Evolutionary conservation across 2,329 filamentous ascomycete genomes (phyloP), one percentile per base, ranked within the genome.

Genomic region (Boeremia exigua): DNA sequence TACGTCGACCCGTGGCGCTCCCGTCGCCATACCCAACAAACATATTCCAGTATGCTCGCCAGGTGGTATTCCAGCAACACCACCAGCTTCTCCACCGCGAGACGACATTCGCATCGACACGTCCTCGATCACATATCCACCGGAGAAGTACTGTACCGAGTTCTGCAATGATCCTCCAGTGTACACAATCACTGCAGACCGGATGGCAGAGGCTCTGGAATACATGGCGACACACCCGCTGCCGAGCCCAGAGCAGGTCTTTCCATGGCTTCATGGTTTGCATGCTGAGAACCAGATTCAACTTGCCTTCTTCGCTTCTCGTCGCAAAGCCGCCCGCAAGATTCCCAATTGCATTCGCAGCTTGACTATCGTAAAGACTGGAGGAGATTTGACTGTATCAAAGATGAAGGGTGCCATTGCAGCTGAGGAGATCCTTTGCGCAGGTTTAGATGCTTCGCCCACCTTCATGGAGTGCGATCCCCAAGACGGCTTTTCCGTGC

Each of bases 181-280:
- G 25, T 96, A 91, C 75, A 85, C 88, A 38, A 87, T 98, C 64
- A 84, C 86, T 69, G 86, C 89, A 28, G 79, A 81, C 36, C 84
- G 85, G 27, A 81, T 97, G 38, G 86, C 86, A 10, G 81, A 86
- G 40, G 92, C 94, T 1, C 72, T 98, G 30, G 87, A 96, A 61
- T 86, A 93, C 67, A 80, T 87, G 56, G 85, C 94, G 3, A 84
- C 87, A 2, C 92, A 96, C 69, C 89, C 92, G 1, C 81, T 98
- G 23, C 94, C 95, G 6, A 87, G 94, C 52, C 87, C 95, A 0
- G 85, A 88, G n/a, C 83, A 87, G 58, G 91, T 98, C 59, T 99
- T 98, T 69, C 95, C 95, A 2, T 99, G 95, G 95, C 82, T 97
- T 23, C 95, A 99, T 77, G 95, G 95, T 23, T 79, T 98, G 36